Conservation (phyloP, 495 filamentous ascomycete genomes). For the Talaromyces thailandensis region DNA sequence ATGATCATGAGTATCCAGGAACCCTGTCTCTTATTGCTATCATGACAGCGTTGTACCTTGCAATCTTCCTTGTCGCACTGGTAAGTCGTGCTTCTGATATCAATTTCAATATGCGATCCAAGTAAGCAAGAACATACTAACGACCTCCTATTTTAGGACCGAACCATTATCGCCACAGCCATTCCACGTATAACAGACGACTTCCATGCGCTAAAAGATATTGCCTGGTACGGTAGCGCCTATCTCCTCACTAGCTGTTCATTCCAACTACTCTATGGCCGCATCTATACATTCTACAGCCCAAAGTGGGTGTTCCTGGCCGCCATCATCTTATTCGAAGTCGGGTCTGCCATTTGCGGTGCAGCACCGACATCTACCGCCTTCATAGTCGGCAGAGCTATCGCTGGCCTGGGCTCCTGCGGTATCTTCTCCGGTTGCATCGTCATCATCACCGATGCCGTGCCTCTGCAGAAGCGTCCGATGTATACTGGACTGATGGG, state of each 20-base stretch:
- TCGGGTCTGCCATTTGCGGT: conserved; percentile 53
- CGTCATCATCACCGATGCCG: conserved; percentile 33
- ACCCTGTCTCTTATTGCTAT: conserved; percentile 12
- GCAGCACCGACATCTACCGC: conserved; percentile 47
- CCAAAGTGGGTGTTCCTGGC: conserved; percentile 56
- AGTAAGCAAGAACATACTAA: not conserved
- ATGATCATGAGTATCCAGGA: conserved; percentile 14
- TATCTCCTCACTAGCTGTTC: conserved; percentile 52
- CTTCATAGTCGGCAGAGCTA: conserved; percentile 54
- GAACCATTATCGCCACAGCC: conserved; percentile 56
- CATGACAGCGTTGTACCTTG: conserved; percentile 20
- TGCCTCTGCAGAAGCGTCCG: conserved; percentile 35
- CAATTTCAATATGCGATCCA: not conserved
- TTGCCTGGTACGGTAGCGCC: conserved; percentile 60
- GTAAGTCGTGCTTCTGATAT: conserved; percentile 10
- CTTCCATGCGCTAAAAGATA: conserved; percentile 51
- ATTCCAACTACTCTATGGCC: conserved; percentile 54
- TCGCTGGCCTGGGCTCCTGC: conserved; percentile 48
- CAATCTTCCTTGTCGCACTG: conserved; percentile 26
- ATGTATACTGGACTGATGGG: conserved; percentile 40
- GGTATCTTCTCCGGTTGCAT: conserved; percentile 42
- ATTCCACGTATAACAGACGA: conserved; percentile 51
- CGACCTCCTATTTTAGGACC: not conserved
- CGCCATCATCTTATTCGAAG: conserved; percentile 37
- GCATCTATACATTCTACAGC: conserved; percentile 52